Evolutionary conservation across 140 eudicot genomes (phyloP).

Genomic region (Anethum foeniculum): DNA sequence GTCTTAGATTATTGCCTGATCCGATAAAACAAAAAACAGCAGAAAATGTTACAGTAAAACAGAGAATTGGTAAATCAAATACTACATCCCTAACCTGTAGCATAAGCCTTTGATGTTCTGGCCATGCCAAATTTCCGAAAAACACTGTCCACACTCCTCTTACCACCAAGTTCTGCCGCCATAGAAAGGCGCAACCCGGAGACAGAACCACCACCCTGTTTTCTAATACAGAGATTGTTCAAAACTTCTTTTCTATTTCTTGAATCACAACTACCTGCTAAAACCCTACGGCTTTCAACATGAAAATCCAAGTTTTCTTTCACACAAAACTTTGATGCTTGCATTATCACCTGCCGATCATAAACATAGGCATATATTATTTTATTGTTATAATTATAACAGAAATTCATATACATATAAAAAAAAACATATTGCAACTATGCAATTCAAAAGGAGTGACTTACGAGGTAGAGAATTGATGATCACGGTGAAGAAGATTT

Average conservation of each 20-base stretch:
- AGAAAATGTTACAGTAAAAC: neutral
- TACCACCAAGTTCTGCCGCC: slow-evolving; percentile 41
- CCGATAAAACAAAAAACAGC: neutral
- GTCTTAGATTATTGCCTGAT: neutral
- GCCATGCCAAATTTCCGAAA: slow-evolving; percentile 41
- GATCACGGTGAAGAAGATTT: neutral
- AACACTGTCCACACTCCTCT: slow-evolving; percentile 30
- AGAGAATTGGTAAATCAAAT: neutral
- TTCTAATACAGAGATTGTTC: slow-evolving; percentile 19
- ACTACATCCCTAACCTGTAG: slow-evolving; percentile 43
- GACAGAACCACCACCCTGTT: slow-evolving; percentile 23
- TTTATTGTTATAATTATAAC: neutral
- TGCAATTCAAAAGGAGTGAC: neutral
- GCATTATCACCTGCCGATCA: slow-evolving; percentile 31
- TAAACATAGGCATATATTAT: neutral
- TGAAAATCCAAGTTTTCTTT: slow-evolving; percentile 29
- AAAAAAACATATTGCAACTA: neutral
- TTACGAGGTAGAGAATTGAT: neutral
- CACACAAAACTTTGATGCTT: slow-evolving; percentile 29
- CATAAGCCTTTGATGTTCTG: slow-evolving; percentile 76
- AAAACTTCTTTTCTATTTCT: slow-evolving; percentile 16
- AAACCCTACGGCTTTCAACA: slow-evolving; percentile 31
- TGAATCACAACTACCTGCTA: slow-evolving; percentile 17
- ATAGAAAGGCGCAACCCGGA: slow-evolving; percentile 41
- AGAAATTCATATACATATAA: no score